Evolutionary conservation across 1,284 basidiomycete genomes (phyloP), one percentile per base, ranked within the genome.

Genomic region (Leccinum pseudoinsigne): DNA sequence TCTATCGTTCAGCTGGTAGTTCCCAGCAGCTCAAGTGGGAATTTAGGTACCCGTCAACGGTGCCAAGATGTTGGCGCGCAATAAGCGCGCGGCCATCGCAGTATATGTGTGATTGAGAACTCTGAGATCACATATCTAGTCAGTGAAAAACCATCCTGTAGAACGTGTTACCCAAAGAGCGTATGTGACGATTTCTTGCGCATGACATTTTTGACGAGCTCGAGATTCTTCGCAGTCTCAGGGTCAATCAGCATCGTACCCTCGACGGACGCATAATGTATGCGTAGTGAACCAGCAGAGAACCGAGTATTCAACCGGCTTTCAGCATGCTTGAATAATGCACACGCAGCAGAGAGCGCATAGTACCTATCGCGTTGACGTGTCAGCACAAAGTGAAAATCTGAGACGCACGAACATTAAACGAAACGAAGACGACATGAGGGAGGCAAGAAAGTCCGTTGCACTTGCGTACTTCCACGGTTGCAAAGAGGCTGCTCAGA

Each of bases 171-270:
- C 95, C 92, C 86, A 77, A 92, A 85, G 53, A 93, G 72, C 11
- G 92, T 87, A 78, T 90, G 83, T 16, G 78, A 71, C 1, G 86
- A 89, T 71, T 87, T 92, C 69, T 84, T 84, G 51, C 79, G 81
- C 2, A 86, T 73, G 70, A 86, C 83, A 73, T 94, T 97, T 12
- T 82, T 85, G 4, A 95, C 89, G 1, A 98, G 81, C 75, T 98
- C 96, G 3, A 98, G 82, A 72, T 95, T 94, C 56, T 84, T 85
- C 1, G 88, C 92, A 0, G 91, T 94, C 62, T 95, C 94, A 0
- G 87, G 83, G 72, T 97, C 95, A 68, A 98, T 92, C 82, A 97
- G 85, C 89, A 97, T 93, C 0, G 93, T 95, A 0, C 94, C 94
- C 75, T 87, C 91, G 0, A 93, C 87, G 2, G 92, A 86, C 0